These are phyloP conservation scores for Hyphodiscus sp. DNA, from an alignment of 2,329 filamentous ascomycete genomes.

Conservation along the genomic window DNA sequence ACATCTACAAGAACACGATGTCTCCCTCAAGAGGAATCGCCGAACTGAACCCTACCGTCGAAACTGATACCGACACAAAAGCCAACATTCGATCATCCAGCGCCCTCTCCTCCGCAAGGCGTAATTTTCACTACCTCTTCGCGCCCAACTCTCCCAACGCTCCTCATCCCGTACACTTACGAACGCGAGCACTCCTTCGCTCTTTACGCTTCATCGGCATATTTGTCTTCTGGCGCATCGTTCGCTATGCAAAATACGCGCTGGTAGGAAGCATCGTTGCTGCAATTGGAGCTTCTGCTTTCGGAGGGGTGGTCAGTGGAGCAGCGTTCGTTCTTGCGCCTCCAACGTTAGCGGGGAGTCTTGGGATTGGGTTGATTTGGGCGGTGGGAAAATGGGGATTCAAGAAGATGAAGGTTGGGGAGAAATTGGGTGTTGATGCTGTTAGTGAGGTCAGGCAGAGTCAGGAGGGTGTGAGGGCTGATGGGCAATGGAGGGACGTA, in stretches of 20 bases:
- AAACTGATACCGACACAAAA: constrained; percentile 17
- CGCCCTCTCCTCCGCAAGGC: constrained; percentile 22
- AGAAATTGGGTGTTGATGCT: constrained; percentile 3
- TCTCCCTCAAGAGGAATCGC: constrained; percentile 15
- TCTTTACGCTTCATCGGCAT: constrained; percentile 25
- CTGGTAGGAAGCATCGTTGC: constrained; percentile 25
- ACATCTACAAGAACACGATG: constrained; percentile 6
- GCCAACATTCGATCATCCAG: constrained; percentile 23
- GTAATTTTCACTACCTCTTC: constrained; percentile 27
- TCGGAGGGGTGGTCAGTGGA: constrained; percentile 25
- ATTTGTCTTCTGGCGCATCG: constrained; percentile 30
- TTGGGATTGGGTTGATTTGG: constrained; percentile 23
- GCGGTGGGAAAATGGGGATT: constrained; percentile 29
- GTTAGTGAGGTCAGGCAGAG: constrained; percentile 9
- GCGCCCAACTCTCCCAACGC: constrained; percentile 19
- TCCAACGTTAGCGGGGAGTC: constrained; percentile 19
- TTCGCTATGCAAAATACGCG: constrained; percentile 30
- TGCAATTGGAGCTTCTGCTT: constrained; percentile 24
- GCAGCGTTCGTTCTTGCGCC: constrained; percentile 27
- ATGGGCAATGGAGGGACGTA: constrained; percentile 29
- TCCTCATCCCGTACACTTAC: constrained; percentile 23
- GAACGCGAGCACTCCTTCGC: constrained; percentile 27
- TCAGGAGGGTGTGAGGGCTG: constrained; percentile 15
- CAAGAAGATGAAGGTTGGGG: constrained; percentile 20
- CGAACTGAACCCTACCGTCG: not conserved